Percentiles rank a stretch among this genome's conserved stretches.
phyloP scores from a whole-genome alignment of 768 basidiomycete species.

The Termitomyces sp. region DNA sequence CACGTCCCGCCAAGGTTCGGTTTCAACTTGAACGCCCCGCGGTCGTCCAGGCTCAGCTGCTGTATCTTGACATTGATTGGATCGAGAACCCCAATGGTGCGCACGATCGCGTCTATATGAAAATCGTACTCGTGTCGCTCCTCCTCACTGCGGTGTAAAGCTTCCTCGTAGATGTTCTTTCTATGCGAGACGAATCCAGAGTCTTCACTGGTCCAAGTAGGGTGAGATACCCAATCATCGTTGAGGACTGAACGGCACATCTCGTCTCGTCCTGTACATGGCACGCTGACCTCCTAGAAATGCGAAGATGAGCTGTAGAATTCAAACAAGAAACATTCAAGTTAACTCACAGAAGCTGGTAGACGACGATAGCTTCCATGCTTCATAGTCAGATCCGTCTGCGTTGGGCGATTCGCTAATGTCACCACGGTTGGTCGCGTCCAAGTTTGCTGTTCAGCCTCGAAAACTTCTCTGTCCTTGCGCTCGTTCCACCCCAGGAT shows the following conservation, averaged over 20 bases:
- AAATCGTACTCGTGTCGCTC: conserved; percentile 99
- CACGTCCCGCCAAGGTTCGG: conserved; percentile 81
- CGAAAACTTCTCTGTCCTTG: conserved; percentile 52
- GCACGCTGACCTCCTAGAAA: conserved; percentile 73
- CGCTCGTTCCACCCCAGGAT: conserved; percentile 86
- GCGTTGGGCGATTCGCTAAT: conserved; percentile 40
- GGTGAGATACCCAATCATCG: conserved; percentile 98
- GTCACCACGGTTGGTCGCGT: conserved; percentile 42
- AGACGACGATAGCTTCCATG: conserved; percentile 90
- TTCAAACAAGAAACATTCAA: neutral
- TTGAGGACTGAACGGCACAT: conserved; percentile 97
- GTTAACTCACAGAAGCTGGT: conserved; percentile 62
- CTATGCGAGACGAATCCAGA: conserved; percentile 86
- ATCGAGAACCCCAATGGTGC: conserved; percentile 88
- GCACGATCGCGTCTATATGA: conserved; percentile 91
- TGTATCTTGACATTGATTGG: conserved; percentile 87
- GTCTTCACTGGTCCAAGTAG: conserved; percentile 92
- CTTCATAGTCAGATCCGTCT: conserved; percentile 63
- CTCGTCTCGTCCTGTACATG: conserved; percentile 93
- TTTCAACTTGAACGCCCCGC: conserved; percentile 78
- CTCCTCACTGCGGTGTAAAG: conserved; percentile 92
- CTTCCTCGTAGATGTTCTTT: conserved; percentile 97
- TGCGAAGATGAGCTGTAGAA: neutral
- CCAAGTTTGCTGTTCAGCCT: conserved; percentile 46
- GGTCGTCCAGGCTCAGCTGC: conserved; percentile 74